Base-by-base conservation (phyloP, 805 yeast species). In the Ogataea nitratoaversa region DNA sequence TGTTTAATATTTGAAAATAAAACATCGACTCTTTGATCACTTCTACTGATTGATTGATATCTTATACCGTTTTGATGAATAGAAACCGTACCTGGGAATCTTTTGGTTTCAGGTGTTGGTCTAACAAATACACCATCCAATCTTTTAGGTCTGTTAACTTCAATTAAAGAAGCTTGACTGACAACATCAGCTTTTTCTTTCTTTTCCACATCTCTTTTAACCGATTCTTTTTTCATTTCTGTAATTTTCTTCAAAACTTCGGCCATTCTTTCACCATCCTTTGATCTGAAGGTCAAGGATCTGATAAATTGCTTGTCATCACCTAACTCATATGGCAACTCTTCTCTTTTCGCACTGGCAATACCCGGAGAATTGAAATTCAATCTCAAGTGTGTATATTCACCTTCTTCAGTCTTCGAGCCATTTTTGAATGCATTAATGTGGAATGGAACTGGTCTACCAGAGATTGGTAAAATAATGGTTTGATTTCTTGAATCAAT, bases 391-490 rank as follows among this genome's bases (percentile, higher is more conserved):
- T 86, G 90, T 1, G 96, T 89, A 62, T 77, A 89, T 51, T 90
- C 97, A 38, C 97, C 98, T 69, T 93, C 98, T 57, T 93, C 99
- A 48, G 83, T 87, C 57, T 89, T 90, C 9, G 95, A 84, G 36
- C 96, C 98, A 59, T 87, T 90, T 57, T 90, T 91, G 67, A 85
- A 90, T 4, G 97, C 72, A 61, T 88, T 88, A 57, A 91, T 89
- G 62, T 91, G 99, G 72, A 93, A 91, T 19, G 99, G 99, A 38
- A 93, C 98, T 1, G 98, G 97, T 56, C 98, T 76, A 47, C 99
- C 99, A 55, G 83, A 78, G 43, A 91, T 84, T 37, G 99, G 99
- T 43, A 91, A 68, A 45, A 91, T 78, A 41, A 91, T 84, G 1
- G 97, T 85, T 65, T 90, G 96, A 42, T 84, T 76, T 56, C 85